Percentiles rank a stretch among this genome's conserved stretches.
These are phyloP conservation scores for Boletus rufocinnamomeus DNA, from an alignment of 768 basidiomycete species.

Conservation along the genomic window DNA sequence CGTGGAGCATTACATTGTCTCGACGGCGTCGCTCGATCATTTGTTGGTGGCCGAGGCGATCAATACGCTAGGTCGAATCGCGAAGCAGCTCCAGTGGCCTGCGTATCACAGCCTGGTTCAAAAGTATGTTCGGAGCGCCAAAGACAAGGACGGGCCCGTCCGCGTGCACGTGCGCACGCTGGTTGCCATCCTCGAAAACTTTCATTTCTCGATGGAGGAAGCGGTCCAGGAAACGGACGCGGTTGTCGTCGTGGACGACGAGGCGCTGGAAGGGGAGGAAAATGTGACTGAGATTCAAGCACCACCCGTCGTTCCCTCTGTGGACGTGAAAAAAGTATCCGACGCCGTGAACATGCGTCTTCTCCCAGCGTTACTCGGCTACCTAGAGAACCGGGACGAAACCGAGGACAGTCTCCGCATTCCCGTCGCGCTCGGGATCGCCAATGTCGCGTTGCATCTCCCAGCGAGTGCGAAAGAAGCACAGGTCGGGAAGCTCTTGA, in stretches of 20 bases:
- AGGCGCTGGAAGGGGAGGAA: conserved; percentile 33
- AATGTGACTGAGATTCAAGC: conserved; percentile 12
- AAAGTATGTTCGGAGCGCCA: conserved; percentile 72
- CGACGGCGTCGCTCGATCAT: conserved; percentile 68
- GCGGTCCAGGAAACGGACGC: conserved; percentile 35
- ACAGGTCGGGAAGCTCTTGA: conserved; percentile 77
- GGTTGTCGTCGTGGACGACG: conserved; percentile 34
- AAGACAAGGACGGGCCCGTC: conserved; percentile 68
- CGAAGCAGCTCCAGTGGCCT: conserved; percentile 78
- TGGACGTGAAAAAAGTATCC: conserved; percentile 48
- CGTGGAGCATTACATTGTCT: conserved; percentile 75
- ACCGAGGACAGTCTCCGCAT: conserved; percentile 86
- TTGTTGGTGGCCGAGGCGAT: conserved; percentile 92
- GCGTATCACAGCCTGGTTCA: conserved; percentile 79
- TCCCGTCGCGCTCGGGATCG: conserved; percentile 84
- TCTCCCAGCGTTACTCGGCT: conserved; percentile 75
- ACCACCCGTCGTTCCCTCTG: conserved; percentile 1
- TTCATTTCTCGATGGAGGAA: conserved; percentile 86
- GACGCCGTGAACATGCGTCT: conserved; percentile 77
- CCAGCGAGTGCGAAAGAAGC: conserved; percentile 61
- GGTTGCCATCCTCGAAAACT: conserved; percentile 83
- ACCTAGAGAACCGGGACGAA: conserved; percentile 82
- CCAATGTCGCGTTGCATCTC: conserved; percentile 79
- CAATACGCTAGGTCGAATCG: conserved; percentile 71
- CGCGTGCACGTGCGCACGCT: conserved; percentile 83